A percentile compares a stretch with the other conserved stretches of the same genome.
Conservation (phyloP, 2,329 filamentous ascomycete species). For the Ceratocystis colombiana region DNA sequence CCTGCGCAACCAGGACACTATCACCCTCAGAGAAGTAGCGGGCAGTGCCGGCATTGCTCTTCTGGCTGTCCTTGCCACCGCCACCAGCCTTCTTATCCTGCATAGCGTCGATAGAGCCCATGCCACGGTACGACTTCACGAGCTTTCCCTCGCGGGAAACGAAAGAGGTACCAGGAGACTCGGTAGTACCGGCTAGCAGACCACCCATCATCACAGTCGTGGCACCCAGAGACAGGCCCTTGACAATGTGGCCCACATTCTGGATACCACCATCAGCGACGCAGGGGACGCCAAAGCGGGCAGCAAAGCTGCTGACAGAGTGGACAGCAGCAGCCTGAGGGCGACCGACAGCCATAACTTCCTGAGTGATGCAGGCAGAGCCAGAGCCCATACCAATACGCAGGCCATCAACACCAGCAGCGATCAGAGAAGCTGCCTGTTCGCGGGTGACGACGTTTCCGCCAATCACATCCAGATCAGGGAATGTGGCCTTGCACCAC, state of each 20-base stretch:
- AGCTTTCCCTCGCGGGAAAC: constrained; percentile 94
- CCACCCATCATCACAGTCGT: constrained; percentile 99
- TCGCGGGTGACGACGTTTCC: constrained; percentile 98
- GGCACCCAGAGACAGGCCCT: constrained; percentile 88
- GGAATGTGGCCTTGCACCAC: constrained; percentile 82
- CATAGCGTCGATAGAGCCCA: constrained; percentile 99
- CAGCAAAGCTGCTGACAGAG: constrained; percentile 80
- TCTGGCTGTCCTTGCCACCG: constrained; percentile 60
- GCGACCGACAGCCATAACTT: constrained; percentile 97
- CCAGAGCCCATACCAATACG: constrained; percentile 98
- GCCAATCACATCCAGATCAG: constrained; percentile 83
- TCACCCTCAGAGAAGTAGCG: constrained; percentile 98
- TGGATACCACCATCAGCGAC: constrained; percentile 97
- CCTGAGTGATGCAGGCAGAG: constrained; percentile 96
- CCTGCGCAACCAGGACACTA: constrained; percentile 87
- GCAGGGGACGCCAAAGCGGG: constrained; percentile 89
- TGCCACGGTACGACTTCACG: constrained; percentile 97
- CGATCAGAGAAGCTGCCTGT: constrained; percentile 85
- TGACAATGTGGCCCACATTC: constrained; percentile 98
- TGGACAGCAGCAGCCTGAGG: constrained; percentile 91
- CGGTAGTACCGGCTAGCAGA: constrained; percentile 89
- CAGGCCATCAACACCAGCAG: constrained; percentile 87
- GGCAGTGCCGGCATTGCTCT: constrained; percentile 88
- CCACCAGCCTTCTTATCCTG: constrained; percentile 92
- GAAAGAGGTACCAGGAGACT: constrained; percentile 94